Base-by-base conservation (phyloP, 2,329 filamentous ascomycete species). In the Arthroderma sp. region DNA sequence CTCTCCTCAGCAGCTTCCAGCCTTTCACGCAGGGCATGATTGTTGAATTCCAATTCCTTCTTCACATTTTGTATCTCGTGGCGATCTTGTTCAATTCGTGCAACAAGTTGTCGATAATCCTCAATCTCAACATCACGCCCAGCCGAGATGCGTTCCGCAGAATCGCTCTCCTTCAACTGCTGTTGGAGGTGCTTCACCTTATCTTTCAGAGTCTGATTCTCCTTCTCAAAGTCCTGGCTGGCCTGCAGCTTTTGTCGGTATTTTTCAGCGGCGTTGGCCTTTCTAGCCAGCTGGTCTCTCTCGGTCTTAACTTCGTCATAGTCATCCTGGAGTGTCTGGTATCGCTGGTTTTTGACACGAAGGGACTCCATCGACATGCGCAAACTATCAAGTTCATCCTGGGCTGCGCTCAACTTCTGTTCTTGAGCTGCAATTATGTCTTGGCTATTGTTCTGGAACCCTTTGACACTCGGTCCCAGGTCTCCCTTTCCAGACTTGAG, bases 371-470 rank as follows among this genome's bases (percentile, higher is more conserved):
- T 58, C 0, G 59, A 62, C 61, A 68, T 69, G 15, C 62, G 60
- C 29, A 70, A 53, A 29, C 62, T 61, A 49, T 67, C 65, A 5
- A 67, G 61, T 47, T 69, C 64, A 45, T 66, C 59, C 47, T 69
- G 63, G 29, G 63, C 54, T 30, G 72, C 68, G 46, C 82, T 75
- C 7, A 81, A 63, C 52, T 83, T 75, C 15, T 73, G 72, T 58
- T 88, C 83, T 52, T 85, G 75, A 27, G 70, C 74, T 34, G 78
- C 77, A 55, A 88, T 87, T 41, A 85, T 68, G 47, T 81, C 73
- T 58, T 85, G 80, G 69, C 52, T 82, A 64, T 48, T 47, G 33
- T 41, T 70, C 62, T 61, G 63, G 32, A 66, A 47, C 1, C 61
- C 61, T 51, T 61, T 66, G 42, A 58, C 60, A 49, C 61, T 64